Base-by-base conservation (phyloP, 169 alveolate species). In the Plasmodium cynomolgi region DNA sequence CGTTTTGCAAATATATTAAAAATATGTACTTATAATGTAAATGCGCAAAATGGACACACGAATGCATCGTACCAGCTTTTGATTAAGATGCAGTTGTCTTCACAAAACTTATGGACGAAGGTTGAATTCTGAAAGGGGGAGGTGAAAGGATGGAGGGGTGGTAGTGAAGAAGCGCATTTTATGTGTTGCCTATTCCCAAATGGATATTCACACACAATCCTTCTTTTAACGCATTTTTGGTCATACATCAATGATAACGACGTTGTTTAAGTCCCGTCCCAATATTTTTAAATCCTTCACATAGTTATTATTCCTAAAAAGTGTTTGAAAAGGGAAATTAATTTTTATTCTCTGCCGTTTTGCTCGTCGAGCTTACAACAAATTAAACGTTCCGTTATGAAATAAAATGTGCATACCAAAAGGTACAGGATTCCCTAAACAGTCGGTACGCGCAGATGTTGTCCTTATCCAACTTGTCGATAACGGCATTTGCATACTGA, bases 51-150 rank as follows among this genome's bases (percentile, higher is more conserved):
- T 81, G 54, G 31, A 81, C 73, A 58, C 17, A 33, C 72, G 15
- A 31, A 56, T 83, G 47, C 37, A 23, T 68, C 96, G 29, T 93
- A 95, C 98, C 99, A 98, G 91, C 98, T 97, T 50, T 95, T 95
- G 82, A 98, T 97, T 72, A 99, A 98, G 33, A 98, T 93, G 13
- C 99, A 99, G 93, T 98, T 98, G 84, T 98, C 98, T 39, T 99
- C 99, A 83, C 98, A 98, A 81, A 97, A 96, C 31, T 97, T 80
- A 86, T 97, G 98, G 37, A 98, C 97, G 71, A 96, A 93, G n/a
- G 99, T 98, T 29, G 99, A 98, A 95, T 98, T 98, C 95, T 92
- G 56, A 39, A 81, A 79, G 47, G 71, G 54, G 81, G 39, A 20
- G 23, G 23, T 50, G 62, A 50, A 13, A 50, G 62, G 7, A 3